Evolutionary conservation across 2,329 filamentous ascomycete genomes (phyloP), one percentile per base, ranked within the genome.

Genomic region (Ampelomyces quisqualis): DNA sequence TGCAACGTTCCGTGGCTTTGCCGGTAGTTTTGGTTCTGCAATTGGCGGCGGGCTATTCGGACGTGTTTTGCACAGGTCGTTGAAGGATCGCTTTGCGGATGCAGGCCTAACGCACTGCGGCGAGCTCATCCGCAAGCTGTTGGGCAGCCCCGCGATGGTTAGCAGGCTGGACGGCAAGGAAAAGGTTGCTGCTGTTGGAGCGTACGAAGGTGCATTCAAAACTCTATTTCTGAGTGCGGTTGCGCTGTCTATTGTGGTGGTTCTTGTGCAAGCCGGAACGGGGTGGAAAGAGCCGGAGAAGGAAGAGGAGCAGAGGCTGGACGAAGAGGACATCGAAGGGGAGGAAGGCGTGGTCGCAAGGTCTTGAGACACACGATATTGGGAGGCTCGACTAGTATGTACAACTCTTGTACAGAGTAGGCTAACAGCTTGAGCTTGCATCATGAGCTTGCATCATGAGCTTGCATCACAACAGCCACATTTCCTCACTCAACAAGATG

Each of bases 1-100:
- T 3, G 81, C 84, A 19, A 94, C 88, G 1, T 91, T 91, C 68
- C 78, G 89, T 3, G 86, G 86, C 4, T 90, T 93, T 49, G 86
- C 86, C 0, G 87, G 87, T 10, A 86, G 82, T 36, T 93, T 94
- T 55, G 88, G 88, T 2, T 85, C 84, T 1, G 81, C 88, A 0
- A 85, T 91, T 33, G 86, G 87, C 2, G 88, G 88, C 2, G 88
- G 88, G 0, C 73, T 87, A 38, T 91, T 90, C 60, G 75, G 78
- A 27, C 77, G 86, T 4, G 73, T 80, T 2, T 67, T 91, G 21
- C 72, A 76, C 31, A 67, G 55, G 2, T 71, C 73, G 0, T 71
- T 91, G 2, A 71, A 74, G n/a, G 55, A 67, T 0, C 79, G 81
- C 0, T 89, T 88, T 50, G 61, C 66, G 4, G 60, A 74, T 4